A percentile compares a stretch with the other conserved stretches of the same genome.
Evolutionary conservation across 805 yeast species (phyloP).

Genomic region (Ogataea henricii): DNA sequence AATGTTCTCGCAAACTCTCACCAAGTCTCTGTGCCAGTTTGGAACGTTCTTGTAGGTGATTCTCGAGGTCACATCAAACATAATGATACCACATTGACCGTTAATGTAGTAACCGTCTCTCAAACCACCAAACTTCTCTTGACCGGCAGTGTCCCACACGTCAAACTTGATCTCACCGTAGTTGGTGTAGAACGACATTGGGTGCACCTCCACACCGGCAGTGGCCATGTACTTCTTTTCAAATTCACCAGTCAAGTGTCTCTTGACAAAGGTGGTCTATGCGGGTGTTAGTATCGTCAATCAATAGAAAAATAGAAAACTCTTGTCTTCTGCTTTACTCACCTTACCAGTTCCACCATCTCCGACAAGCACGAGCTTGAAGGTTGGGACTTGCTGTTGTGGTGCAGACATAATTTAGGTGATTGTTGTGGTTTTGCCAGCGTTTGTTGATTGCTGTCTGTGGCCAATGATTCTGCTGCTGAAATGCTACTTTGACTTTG

Average conservation of each 20-base stretch:
- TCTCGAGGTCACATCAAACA: conserved; percentile 99
- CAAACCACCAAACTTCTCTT: conserved; percentile 99
- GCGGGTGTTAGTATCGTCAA: conserved; percentile 11
- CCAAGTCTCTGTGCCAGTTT: conserved; percentile 99
- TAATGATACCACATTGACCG: conserved; percentile 99
- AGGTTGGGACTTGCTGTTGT: conserved; percentile 83
- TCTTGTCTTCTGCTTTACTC: conserved; percentile 36
- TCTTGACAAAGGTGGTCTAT: conserved; percentile 96
- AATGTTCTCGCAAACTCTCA: conserved; percentile 99
- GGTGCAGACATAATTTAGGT: conserved; percentile 48
- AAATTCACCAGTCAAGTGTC: conserved; percentile 99
- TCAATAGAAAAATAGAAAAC: background rate
- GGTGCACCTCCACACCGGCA: conserved; percentile 99
- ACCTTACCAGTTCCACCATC: conserved; percentile 99
- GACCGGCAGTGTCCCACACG: conserved; percentile 99
- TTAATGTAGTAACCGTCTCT: conserved; percentile 99
- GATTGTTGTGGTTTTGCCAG: background rate
- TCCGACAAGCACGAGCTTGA: conserved; percentile 98
- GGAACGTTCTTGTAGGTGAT: conserved; percentile 99
- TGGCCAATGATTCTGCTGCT: background rate
- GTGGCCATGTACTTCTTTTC: conserved; percentile 99
- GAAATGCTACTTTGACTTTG: background rate
- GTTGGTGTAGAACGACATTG: conserved; percentile 96
- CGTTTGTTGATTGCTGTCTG: conserved; percentile 4
- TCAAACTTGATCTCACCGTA: conserved; percentile 98